Conservation (phyloP, 2,329 filamentous ascomycete species). For the Drechmeria coniospora region DNA sequence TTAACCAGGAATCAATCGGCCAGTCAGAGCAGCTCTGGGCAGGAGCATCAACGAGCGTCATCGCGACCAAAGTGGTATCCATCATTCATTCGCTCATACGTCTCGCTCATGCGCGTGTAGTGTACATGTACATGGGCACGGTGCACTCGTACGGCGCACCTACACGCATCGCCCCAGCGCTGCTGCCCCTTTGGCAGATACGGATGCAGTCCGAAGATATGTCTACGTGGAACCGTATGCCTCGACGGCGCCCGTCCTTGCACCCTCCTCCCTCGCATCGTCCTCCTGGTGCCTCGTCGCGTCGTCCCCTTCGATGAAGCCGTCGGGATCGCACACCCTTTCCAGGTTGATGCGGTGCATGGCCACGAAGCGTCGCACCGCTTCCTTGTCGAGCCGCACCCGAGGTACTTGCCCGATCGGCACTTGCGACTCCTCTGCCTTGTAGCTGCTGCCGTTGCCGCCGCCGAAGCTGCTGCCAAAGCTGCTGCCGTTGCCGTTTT, state of each 20-base stretch:
- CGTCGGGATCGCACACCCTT: slow-evolving; percentile 54
- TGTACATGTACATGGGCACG: too few species aligned
- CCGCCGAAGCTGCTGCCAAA: slow-evolving; percentile 1
- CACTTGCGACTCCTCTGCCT: slow-evolving; percentile 7
- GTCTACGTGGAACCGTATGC: too few species aligned
- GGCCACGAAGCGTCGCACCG: slow-evolving; percentile 51
- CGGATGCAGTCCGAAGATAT: too few species aligned
- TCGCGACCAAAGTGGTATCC: too few species aligned
- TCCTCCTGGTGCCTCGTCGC: slow-evolving; percentile 28
- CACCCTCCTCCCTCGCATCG: slow-evolving; percentile 18
- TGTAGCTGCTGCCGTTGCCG: slow-evolving; percentile 4
- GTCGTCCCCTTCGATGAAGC: slow-evolving; percentile 57
- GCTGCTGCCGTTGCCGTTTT: not conserved
- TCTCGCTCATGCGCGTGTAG: too few species aligned
- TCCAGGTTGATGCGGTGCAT: slow-evolving; percentile 46
- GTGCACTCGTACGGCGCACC: too few species aligned
- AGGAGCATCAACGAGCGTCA: too few species aligned
- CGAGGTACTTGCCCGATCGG: slow-evolving; percentile 22
- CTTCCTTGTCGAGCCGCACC: slow-evolving; percentile 37
- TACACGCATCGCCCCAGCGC: too few species aligned
- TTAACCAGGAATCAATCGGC: too few species aligned
- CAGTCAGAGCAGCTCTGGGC: too few species aligned
- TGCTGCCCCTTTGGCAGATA: too few species aligned
- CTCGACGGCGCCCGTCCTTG: slow-evolving; percentile 8
- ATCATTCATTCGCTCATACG: too few species aligned